phyloP scores from a whole-genome alignment of 768 basidiomycete genomes.

The Suillus placidus region DNA sequence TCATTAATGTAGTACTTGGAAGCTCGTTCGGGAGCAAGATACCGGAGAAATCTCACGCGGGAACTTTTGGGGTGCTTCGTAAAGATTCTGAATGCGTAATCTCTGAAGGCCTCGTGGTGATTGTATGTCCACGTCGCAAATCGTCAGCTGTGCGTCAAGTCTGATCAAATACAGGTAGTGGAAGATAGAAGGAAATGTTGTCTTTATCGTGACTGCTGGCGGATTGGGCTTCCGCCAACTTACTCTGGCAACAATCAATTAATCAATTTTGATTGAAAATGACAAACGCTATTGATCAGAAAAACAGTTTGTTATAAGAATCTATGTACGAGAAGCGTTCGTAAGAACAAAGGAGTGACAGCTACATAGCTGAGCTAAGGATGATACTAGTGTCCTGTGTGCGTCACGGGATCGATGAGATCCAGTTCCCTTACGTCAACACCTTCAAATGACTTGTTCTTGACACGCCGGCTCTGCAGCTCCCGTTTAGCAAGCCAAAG shows the following conservation, averaged over 20 bases:
- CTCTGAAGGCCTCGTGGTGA: background rate
- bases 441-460: slow-evolving; percentile 71
- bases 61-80: background rate
- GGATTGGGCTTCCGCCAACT: background rate
- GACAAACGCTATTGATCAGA: background rate
- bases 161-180: background rate
- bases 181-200: background rate
- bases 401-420: slow-evolving; percentile 46
- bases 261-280: background rate
- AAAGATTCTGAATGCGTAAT: background rate
- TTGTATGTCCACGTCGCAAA: background rate
- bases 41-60: background rate
- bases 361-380: background rate
- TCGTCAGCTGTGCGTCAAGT: background rate
- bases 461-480: slow-evolving; percentile 66
- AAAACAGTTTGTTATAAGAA: background rate
- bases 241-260: no score
- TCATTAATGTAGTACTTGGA: background rate
- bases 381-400: slow-evolving; percentile 17
- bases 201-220: background rate
- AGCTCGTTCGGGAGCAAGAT: background rate
- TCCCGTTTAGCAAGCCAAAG: slow-evolving; percentile 73
- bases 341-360: background rate
- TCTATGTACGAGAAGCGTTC: slow-evolving; percentile 1
- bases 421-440: slow-evolving; percentile 71